These are phyloP conservation scores for Cladosporium sp. DNA, from an alignment of 2,329 filamentous ascomycete genomes.

Conservation along the genomic window DNA sequence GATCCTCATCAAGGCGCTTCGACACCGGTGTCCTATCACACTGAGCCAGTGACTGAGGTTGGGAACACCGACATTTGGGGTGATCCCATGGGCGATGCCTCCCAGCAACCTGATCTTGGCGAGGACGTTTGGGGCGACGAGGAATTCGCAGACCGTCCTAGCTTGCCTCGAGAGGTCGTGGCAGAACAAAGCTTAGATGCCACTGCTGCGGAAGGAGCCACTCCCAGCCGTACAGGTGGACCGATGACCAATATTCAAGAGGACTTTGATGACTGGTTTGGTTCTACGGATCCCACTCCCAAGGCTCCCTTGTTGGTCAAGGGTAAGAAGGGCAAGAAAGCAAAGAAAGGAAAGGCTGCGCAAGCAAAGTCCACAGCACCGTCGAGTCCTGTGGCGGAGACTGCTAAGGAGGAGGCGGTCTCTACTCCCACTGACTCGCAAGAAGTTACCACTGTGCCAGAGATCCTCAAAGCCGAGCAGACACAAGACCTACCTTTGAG, in stretches of 20 bases:
- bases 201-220: conserved; percentile 1
- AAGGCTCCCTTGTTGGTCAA: conserved; percentile 1
- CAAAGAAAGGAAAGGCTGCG: conserved; percentile 4
- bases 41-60: neutral
- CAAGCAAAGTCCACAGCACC: neutral
- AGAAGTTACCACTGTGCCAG: neutral
- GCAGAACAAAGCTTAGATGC: neutral
- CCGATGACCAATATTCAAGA: conserved; percentile 3
- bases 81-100: neutral
- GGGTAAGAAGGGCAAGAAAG: conserved; percentile 10
- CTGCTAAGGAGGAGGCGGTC: neutral
- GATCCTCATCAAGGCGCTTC: neutral
- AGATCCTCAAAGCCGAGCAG: neutral
- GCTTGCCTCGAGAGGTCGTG: neutral
- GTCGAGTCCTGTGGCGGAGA: neutral
- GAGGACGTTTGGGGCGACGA: conserved; percentile 9
- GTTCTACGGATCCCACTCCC: conserved; percentile 9
- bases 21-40: neutral
- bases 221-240: neutral
- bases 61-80: conserved; percentile 9
- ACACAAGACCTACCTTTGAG: neutral
- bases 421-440: neutral
- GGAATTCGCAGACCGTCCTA: conserved; percentile 7
- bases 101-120: neutral
- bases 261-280: conserved; percentile 10